Conservation (phyloP, 1,284 basidiomycete genomes). For the Sanguinoderma infundibulare region DNA sequence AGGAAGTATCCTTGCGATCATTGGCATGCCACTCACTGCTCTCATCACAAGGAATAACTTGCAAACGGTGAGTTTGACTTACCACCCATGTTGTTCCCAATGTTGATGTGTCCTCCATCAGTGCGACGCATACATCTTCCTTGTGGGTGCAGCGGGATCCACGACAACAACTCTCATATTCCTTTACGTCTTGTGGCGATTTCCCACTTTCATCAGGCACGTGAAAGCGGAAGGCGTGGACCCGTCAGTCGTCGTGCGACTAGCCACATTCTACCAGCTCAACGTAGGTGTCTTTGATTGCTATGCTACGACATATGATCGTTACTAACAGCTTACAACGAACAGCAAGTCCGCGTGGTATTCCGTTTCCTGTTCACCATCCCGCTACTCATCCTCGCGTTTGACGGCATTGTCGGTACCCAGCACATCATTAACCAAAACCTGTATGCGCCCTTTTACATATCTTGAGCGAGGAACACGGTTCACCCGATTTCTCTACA, state of each 20-base stretch:
- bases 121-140: conserved; percentile 72
- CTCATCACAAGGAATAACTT: conserved; percentile 59
- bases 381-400: conserved; percentile 63
- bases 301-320: neutral
- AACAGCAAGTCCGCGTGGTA: conserved; percentile 61
- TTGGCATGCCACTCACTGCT: conserved; percentile 72
- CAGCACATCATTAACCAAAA: conserved; percentile 51
- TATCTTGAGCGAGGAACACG: neutral
- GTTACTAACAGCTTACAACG: conserved; percentile 8
- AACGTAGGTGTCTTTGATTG: conserved; percentile 53
- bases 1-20: conserved; percentile 64
- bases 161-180: conserved; percentile 68
- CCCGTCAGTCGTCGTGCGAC: conserved; percentile 68
- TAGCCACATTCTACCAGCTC: conserved; percentile 74
- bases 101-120: conserved; percentile 31
- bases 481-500: neutral
- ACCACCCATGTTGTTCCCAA: neutral
- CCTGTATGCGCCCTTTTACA: conserved; percentile 48
- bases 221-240: conserved; percentile 74
- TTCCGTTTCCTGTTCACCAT: conserved; percentile 74
- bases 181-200: conserved; percentile 66
- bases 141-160: conserved; percentile 66
- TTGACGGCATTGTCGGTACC: conserved; percentile 58
- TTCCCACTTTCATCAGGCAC: conserved; percentile 67
- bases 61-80: conserved; percentile 48